phyloP scores from a whole-genome alignment of 1,139 yeast species.

The Taiozyma sp. region DNA sequence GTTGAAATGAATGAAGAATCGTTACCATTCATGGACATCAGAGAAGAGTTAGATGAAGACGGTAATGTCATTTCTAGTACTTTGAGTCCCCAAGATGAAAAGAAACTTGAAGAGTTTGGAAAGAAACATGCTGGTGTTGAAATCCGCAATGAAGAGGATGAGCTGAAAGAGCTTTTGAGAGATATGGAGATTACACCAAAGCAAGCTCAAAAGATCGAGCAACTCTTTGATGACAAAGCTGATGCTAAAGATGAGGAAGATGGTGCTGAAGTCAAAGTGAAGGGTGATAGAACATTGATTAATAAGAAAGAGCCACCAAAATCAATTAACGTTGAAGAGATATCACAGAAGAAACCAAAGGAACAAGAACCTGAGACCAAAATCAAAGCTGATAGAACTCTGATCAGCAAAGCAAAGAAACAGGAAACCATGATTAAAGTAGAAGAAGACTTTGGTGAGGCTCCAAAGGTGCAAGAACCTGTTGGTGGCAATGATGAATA shows the following conservation, averaged over 20 bases:
- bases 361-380: background rate
- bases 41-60: constrained; percentile 80
- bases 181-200: constrained; percentile 18
- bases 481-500: constrained; percentile 31
- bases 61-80: constrained; percentile 53
- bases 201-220: constrained; percentile 4
- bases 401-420: no score
- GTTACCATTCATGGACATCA: constrained; percentile 72
- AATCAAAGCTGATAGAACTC: background rate
- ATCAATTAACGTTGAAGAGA: background rate
- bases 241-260: background rate
- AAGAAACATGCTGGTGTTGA: constrained; percentile 3
- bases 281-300: constrained; percentile 3
- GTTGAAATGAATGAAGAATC: background rate
- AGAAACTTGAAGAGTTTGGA: constrained; percentile 11
- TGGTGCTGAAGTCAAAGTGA: constrained; percentile 1
- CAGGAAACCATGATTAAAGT: no score
- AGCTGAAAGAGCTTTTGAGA: constrained; percentile 15
- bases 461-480: constrained; percentile 1
- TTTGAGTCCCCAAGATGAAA: constrained; percentile 28
- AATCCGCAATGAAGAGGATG: constrained; percentile 9
- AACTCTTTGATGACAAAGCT: constrained; percentile 3
- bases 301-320: constrained; percentile 5
- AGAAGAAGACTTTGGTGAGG: background rate
- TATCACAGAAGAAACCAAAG: background rate